A percentile compares a stretch with the other conserved stretches of the same genome.
Conservation (phyloP, 768 basidiomycete genomes). For the Tulasnella sp. region DNA sequence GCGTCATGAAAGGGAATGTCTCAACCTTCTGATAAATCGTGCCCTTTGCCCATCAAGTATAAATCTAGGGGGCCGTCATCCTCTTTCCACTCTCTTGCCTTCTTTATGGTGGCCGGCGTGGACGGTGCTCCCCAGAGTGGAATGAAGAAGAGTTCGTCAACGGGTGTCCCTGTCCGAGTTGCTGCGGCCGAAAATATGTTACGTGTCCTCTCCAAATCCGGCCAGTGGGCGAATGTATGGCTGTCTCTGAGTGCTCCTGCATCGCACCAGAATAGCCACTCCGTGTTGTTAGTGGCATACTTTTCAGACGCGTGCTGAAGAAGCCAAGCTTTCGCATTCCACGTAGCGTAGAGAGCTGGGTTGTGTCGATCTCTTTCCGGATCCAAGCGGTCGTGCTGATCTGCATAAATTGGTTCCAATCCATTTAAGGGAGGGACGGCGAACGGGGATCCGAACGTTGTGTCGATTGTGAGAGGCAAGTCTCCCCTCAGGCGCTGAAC, state of each 20-base stretch:
- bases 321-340: constrained; percentile 54
- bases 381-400: constrained; percentile 45
- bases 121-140: constrained; percentile 43
- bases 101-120: constrained; percentile 30
- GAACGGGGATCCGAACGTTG: constrained; percentile 46
- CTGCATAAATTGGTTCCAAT: constrained; percentile 38
- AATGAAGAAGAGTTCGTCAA: constrained; percentile 50
- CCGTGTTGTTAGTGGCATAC: constrained; percentile 37
- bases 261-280: constrained; percentile 58
- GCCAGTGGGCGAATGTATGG: constrained; percentile 50
- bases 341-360: constrained; percentile 51
- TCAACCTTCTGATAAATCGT: constrained; percentile 44
- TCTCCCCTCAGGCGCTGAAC: constrained; percentile 12
- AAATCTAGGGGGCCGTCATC: constrained; percentile 48
- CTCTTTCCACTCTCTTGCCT: constrained; percentile 39
- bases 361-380: constrained; percentile 44
- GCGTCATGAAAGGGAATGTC: background rate
- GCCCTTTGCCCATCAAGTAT: constrained; percentile 37
- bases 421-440: constrained; percentile 45
- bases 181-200: constrained; percentile 42
- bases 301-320: constrained; percentile 42
- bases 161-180: constrained; percentile 33
- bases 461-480: constrained; percentile 42
- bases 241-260: constrained; percentile 49
- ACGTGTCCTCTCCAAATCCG: constrained; percentile 42